A percentile compares a stretch with the other conserved stretches of the same genome.
Evolutionary conservation across 192 early-diverging fungal species (phyloP).

Genomic region (Chytriomyces sp.): DNA sequence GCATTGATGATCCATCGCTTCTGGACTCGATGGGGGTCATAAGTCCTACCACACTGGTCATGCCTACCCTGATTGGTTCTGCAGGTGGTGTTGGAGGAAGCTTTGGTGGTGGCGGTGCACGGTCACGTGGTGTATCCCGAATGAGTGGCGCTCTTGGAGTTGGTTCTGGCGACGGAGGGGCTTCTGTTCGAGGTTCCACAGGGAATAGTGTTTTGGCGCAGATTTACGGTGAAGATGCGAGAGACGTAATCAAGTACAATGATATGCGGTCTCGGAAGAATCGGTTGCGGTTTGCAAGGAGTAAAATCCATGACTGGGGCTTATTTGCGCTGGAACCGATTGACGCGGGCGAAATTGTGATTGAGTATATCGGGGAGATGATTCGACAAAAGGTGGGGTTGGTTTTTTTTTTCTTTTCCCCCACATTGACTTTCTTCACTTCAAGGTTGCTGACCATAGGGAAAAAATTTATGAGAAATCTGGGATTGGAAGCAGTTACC

Average conservation of each 20-base stretch:
- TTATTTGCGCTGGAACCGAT: constrained; percentile 96
- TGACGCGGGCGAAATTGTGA: constrained; percentile 92
- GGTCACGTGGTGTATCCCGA: constrained; percentile 34
- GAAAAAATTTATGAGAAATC: constrained; percentile 92
- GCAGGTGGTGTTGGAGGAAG: not conserved
- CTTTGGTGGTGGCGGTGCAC: constrained; percentile 12
- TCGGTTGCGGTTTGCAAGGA: constrained; percentile 87
- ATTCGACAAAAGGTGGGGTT: constrained; percentile 82
- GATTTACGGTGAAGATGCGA: constrained; percentile 33
- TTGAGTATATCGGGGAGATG: constrained; percentile 97
- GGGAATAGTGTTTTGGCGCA: constrained; percentile 26
- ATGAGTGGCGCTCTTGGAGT: constrained; percentile 6
- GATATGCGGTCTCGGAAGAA: constrained; percentile 92
- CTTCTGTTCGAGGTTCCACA: not conserved
- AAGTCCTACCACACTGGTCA: constrained; percentile 26
- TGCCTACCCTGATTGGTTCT: constrained; percentile 41
- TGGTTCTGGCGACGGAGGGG: constrained; percentile 9
- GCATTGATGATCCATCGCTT: constrained; percentile 5
- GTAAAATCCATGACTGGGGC: constrained; percentile 98
- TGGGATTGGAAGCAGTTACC: constrained; percentile 91
- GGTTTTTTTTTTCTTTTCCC: constrained; percentile 10
- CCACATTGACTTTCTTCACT: not conserved
- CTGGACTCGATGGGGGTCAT: constrained; percentile 28
- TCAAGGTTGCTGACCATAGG: constrained; percentile 80
- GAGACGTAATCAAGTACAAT: constrained; percentile 86